Evolutionary conservation across 1,139 yeast genomes (phyloP).

Genomic region (Wickerhamomyces sp.): DNA sequence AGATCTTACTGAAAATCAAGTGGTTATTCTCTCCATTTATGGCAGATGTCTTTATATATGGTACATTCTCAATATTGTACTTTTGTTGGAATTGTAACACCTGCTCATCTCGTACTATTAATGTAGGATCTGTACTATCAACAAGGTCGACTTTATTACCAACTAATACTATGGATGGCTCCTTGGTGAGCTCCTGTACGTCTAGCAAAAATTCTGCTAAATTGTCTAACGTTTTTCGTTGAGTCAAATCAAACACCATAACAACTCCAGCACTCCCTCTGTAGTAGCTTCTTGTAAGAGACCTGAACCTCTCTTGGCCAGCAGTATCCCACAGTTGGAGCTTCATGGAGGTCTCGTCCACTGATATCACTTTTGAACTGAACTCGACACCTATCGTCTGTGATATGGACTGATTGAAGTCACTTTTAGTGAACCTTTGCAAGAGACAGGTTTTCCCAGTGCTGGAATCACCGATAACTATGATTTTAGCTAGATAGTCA

Average conservation of each 20-base stretch:
- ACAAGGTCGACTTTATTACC: conserved; percentile 45
- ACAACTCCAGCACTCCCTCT: conserved; percentile 82
- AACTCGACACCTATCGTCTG: conserved; percentile 51
- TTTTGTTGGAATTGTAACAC: conserved; percentile 28
- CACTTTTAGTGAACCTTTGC: conserved; percentile 8
- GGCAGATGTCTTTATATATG: conserved; percentile 41
- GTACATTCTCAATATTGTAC: conserved; percentile 18
- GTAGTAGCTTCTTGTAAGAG: conserved; percentile 71
- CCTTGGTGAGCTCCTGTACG: conserved; percentile 40
- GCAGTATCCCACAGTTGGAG: conserved; percentile 75
- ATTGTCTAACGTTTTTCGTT: conserved; percentile 44
- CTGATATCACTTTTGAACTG: conserved; percentile 37
- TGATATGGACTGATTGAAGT: conserved; percentile 15
- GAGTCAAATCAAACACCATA: conserved; percentile 68
- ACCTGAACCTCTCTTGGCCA: conserved; percentile 73
- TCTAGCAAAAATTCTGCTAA: conserved; percentile 44
- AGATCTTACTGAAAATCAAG: conserved; percentile 48
- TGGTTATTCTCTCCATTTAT: conserved; percentile 58
- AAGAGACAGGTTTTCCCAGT: conserved; percentile 17
- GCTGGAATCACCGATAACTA: conserved; percentile 15
- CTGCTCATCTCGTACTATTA: conserved; percentile 28
- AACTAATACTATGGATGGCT: conserved; percentile 39
- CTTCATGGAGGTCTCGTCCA: conserved; percentile 25
- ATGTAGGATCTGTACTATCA: conserved; percentile 24
- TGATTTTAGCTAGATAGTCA: conserved; percentile 16